A percentile compares a stretch with the other conserved stretches of the same genome.
Conservation (phyloP, 345 rosid genomes). For the Citrus sinensis region DNA sequence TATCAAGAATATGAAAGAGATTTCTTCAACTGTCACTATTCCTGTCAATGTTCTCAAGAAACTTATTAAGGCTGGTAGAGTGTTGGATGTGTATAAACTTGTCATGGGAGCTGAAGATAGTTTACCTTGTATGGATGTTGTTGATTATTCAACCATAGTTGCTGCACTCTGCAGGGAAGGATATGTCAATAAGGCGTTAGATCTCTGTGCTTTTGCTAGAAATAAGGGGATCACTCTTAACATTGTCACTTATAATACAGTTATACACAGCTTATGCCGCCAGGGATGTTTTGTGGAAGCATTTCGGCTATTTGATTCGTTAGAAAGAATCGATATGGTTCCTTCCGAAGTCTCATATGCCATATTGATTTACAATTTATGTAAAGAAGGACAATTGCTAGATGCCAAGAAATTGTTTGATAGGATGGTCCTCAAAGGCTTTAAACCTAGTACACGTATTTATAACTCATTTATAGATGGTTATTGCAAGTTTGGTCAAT, state of each 20-base stretch:
- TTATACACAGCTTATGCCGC: constrained; percentile 65
- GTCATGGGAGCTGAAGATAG: constrained; percentile 36
- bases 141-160: constrained; percentile 56
- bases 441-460: constrained; percentile 39
- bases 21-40: constrained; percentile 23
- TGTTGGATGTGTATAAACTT: constrained; percentile 61
- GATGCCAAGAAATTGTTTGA: constrained; percentile 66
- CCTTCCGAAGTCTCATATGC: constrained; percentile 65
- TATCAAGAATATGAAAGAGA: constrained; percentile 36
- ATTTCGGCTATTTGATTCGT: constrained; percentile 74
- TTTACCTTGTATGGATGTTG: constrained; percentile 51
- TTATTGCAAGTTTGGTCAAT: constrained; percentile 58
- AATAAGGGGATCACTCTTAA: constrained; percentile 48
- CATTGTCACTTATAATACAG: constrained; percentile 63
- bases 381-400: constrained; percentile 58
- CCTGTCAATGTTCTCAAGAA: constrained; percentile 40
- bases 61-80: constrained; percentile 47
- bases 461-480: constrained; percentile 67
- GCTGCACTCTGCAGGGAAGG: constrained; percentile 78
- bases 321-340: constrained; percentile 52
- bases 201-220: constrained; percentile 57
- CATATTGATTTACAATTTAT: constrained; percentile 60
- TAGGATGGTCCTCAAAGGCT: constrained; percentile 49
- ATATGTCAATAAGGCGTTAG: constrained; percentile 50
- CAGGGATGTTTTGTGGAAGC: constrained; percentile 89